phyloP scores from a whole-genome alignment of 805 yeast genomes.

The Wickerhamiella slavikovae region DNA sequence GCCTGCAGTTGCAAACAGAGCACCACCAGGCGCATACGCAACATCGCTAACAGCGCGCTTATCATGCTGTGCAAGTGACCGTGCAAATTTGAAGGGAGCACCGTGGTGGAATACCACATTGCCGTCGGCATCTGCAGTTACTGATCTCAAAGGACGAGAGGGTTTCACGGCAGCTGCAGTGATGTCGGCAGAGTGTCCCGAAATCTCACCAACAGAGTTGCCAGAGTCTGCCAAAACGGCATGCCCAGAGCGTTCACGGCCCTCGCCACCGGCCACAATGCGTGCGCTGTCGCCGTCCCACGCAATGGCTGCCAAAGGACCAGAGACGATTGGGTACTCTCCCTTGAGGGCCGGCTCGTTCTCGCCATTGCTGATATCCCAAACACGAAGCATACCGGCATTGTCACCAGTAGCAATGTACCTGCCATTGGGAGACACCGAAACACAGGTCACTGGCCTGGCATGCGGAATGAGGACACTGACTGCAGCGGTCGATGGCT shows the following conservation, averaged over 20 bases:
- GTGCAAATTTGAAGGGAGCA: conserved; percentile 79
- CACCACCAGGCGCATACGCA: conserved; percentile 65
- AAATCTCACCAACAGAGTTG: conserved; percentile 88
- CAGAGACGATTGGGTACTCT: conserved; percentile 61
- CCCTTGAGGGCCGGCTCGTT: conserved; percentile 40
- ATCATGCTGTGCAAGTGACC: conserved; percentile 51
- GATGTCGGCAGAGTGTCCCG: conserved; percentile 73
- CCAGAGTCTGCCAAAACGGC: conserved; percentile 90
- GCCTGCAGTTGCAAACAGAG: conserved; percentile 56
- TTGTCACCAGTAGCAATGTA: conserved; percentile 86
- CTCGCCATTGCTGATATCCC: conserved; percentile 42
- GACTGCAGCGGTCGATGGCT: no score
- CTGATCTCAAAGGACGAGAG: conserved; percentile 79
- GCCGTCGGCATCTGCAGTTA: conserved; percentile 78
- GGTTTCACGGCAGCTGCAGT: conserved; percentile 74
- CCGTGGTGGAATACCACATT: conserved; percentile 72
- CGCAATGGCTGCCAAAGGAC: conserved; percentile 60
- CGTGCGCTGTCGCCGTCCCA: conserved; percentile 86
- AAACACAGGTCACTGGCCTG: conserved; percentile 57
- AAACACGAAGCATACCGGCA: conserved; percentile 70
- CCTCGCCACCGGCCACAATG: conserved; percentile 86
- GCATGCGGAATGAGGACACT: conserved; percentile 49
- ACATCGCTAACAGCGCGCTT: conserved; percentile 60
- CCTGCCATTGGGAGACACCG: conserved; percentile 74
- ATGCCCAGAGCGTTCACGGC: conserved; percentile 78